Evolutionary conservation across 805 yeast species (phyloP), one percentile per base, ranked within the genome.

Genomic region (Candida ficus): DNA sequence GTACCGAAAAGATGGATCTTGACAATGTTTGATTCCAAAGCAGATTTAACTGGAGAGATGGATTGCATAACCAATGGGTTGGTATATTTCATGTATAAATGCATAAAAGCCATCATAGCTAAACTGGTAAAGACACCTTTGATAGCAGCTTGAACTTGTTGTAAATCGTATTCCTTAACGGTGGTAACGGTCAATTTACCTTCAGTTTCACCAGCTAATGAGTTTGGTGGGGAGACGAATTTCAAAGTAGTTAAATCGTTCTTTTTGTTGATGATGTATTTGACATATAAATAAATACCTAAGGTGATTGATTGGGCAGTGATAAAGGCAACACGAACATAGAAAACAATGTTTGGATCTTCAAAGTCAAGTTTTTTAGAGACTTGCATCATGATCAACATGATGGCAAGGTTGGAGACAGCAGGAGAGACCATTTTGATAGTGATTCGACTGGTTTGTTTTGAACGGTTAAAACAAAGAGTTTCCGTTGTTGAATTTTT

Each of bases 21-120:
- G 55, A 91, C 95, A 52, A 88, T 78, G 69, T 89, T 89, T 58
- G 86, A 70, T 70, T 93, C 98, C 42, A 88, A 67, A 35, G 95
- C 95, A 53, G 85, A 70, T 77, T 93, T 93, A 56, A 93, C 70
- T 38, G 96, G 91, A 39, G 95, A 77, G 54, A 93, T 77, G 49
- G 90, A 80, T 72, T 93, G 98, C 89, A 91, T 84, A 53, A 93
- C 80, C 62, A 93, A 76, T 45, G 99, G 99, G 69, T 93, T 89
- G 64, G 97, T 89, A 75, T 88, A 93, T 68, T 88, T 84, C 95
- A 93, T 79, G 79, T 91, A 91, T 47, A 93, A 60, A 67, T 93
- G 99, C 98, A 91, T 90, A 80, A 91, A 85, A 20, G 83, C 95
- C 90, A 93, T 90, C 95, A 93, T 88, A 56, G 95, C 96, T 53